Evolutionary conservation across 1,284 basidiomycete genomes (phyloP), one percentile per base, ranked within the genome.

Genomic region (Pascua guehoae): DNA sequence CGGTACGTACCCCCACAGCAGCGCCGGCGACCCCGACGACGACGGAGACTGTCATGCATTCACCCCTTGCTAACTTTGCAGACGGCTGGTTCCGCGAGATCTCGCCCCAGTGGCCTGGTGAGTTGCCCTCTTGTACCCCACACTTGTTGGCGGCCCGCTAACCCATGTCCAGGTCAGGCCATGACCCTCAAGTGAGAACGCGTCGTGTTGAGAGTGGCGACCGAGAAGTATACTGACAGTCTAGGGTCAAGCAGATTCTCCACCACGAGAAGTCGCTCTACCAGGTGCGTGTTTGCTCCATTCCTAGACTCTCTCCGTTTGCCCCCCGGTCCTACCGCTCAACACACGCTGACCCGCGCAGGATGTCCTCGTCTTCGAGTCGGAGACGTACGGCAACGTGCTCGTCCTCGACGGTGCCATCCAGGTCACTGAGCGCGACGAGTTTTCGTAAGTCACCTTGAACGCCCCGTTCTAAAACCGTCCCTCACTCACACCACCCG

Each of bases 81-180:
- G 57, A 96, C 82, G 93, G 94, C 77, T 98, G 95, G 94, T 98
- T 97, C 83, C 85, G 89, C 68, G 95, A 98, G 81, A 88, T 93
- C 74, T 94, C 91, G 58, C 85, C 89, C 41, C 94, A 98, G 81
- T 98, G 95, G 95, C 93, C 91, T 42, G 94, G 82, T 78, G 69
- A 76, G 78, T 78, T 66, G 67, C 63, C 66, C 60, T 56, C 59
- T 46, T 9, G n/a, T 15, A 38, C 24, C 24, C 24, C 45, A 43
- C 54, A 58, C 64, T 62, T 61, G 59, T 18, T 32, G 47, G 17
- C 41, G 10, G 8, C 5, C 24, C 12, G 32, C 54, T 59, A 45
- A 58, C 53, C 12, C 5, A 37, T 37, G 41, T 24, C 8, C 54
- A 77, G 78, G 91, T 49, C 89, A 93, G 79, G 92, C 93, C 53